Evolutionary conservation across 148 eudicot genomes (phyloP).

Genomic region (Linanthus parryae): DNA sequence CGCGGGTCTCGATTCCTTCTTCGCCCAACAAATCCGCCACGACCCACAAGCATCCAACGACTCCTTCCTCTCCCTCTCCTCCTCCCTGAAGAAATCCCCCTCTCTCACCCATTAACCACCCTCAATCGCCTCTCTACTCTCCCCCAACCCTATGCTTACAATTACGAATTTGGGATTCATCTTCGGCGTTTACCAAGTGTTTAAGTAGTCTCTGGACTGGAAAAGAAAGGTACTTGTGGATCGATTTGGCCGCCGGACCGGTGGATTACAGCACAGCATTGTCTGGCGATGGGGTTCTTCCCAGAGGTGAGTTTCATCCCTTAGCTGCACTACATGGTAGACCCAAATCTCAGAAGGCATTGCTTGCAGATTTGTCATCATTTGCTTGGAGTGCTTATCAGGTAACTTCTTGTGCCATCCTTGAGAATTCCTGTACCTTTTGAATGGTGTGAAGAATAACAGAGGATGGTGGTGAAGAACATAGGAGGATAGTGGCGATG

Average conservation of each 20-base stretch:
- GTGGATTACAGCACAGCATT: constrained; percentile 83
- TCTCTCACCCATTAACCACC: constrained; percentile 25
- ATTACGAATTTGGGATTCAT: constrained; percentile 47
- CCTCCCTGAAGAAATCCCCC: constrained; percentile 36
- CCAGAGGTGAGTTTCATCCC: constrained; percentile 75
- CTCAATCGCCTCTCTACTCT: constrained; percentile 29
- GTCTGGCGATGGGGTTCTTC: constrained; percentile 81
- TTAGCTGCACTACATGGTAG: constrained; percentile 55
- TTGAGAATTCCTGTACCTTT: constrained; percentile 78
- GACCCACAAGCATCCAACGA: constrained; percentile 78
- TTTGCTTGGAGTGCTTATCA: constrained; percentile 77
- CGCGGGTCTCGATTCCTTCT: constrained; percentile 60
- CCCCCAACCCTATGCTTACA: constrained; percentile 70
- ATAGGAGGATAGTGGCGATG: too few relatives aligned
- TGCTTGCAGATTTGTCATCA: constrained; percentile 69
- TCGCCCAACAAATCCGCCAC: constrained; percentile 39
- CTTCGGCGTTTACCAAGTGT: constrained; percentile 51
- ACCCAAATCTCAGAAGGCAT: constrained; percentile 59
- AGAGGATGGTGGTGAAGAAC: too few relatives aligned
- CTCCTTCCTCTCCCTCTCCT: constrained; percentile 45
- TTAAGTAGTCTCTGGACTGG: constrained; percentile 64
- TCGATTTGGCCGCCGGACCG: constrained; percentile 84
- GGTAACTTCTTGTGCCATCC: constrained; percentile 67
- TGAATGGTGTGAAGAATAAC: too few relatives aligned
- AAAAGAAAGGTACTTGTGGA: constrained; percentile 60